Conservation (phyloP, 1,139 yeast genomes). For the Candida glucosophila region DNA sequence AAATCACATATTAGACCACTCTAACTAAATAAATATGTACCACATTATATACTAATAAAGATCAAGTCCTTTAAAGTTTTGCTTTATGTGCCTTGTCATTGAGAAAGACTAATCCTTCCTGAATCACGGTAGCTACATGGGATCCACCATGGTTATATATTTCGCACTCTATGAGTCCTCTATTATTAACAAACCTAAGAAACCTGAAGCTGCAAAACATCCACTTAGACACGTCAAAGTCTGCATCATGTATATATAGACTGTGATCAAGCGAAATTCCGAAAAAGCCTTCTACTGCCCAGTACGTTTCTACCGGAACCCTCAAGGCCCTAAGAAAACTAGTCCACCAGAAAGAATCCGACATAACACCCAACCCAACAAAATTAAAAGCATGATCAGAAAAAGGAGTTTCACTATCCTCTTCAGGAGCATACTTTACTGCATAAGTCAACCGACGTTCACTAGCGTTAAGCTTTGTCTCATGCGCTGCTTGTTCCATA, state of each 20-base stretch:
- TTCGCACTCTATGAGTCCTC: constrained; percentile 54
- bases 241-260: constrained; percentile 57
- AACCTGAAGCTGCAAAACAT: constrained; percentile 42
- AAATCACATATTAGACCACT: not conserved
- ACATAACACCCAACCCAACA: constrained; percentile 53
- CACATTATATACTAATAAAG: no score
- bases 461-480: constrained; percentile 17
- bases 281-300: no score
- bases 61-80: constrained; percentile 9
- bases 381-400: constrained; percentile 31
- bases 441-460: constrained; percentile 36
- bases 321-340: constrained; percentile 26
- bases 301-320: no score
- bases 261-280: no score
- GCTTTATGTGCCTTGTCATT: constrained; percentile 9
- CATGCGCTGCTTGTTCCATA: constrained; percentile 15
- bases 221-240: constrained; percentile 47
- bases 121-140: constrained; percentile 56
- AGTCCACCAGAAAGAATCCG: constrained; percentile 52
- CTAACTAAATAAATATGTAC: no score
- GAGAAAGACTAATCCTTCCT: constrained; percentile 49
- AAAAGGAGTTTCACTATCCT: no score
- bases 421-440: constrained; percentile 32
- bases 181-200: constrained; percentile 43
- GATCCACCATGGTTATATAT: constrained; percentile 43